Percentiles rank a stretch among this genome's conserved stretches.
These are phyloP conservation scores for Xerocomus spinulosus DNA, from an alignment of 768 basidiomycete genomes.

Conservation along the genomic window DNA sequence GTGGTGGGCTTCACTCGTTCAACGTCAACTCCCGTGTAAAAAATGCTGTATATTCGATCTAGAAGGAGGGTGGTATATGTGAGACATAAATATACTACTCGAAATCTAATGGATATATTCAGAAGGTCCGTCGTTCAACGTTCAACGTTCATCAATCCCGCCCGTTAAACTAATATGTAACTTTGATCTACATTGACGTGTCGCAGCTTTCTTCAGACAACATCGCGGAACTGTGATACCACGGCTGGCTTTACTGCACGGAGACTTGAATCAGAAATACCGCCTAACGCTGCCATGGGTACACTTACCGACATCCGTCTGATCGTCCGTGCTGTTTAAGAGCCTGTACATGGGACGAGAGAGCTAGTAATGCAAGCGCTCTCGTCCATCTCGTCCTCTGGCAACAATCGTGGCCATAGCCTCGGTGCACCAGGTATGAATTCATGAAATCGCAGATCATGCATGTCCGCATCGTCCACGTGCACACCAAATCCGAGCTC, in stretches of 20 bases:
- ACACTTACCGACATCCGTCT: background rate
- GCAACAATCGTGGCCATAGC: constrained; percentile 15
- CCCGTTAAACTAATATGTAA: background rate
- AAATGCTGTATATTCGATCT: no score
- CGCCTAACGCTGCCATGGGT: background rate
- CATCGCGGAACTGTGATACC: background rate
- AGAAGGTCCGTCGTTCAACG: no score
- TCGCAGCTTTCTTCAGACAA: background rate
- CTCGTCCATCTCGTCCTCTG: constrained; percentile 10
- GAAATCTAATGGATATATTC: no score
- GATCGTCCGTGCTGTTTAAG: background rate
- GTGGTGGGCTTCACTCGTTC: no score
- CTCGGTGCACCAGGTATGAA: constrained; percentile 24
- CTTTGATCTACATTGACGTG: background rate
- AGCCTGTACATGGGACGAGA: no score
- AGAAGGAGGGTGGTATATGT: no score
- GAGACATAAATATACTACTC: no score
- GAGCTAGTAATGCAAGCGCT: no score
- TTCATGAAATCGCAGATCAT: background rate
- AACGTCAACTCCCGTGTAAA: no score
- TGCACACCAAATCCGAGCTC: background rate
- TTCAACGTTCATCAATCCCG: background rate
- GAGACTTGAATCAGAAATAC: background rate
- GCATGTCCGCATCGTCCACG: background rate
- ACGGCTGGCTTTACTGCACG: background rate